These are phyloP conservation scores for Primulina tabacum DNA, from an alignment of 257 asterid species.

Conservation along the genomic window DNA sequence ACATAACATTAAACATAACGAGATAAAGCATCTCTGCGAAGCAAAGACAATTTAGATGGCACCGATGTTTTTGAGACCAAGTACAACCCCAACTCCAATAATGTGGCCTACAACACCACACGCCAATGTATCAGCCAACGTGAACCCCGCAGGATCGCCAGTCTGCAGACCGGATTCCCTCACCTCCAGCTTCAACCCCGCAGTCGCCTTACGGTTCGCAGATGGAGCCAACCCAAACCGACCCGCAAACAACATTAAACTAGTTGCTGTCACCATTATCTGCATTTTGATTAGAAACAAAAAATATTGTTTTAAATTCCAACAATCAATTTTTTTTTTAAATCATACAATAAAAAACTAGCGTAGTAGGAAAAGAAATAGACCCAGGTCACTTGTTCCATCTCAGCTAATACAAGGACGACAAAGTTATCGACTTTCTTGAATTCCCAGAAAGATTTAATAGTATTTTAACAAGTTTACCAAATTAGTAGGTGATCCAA, in stretches of 20 bases:
- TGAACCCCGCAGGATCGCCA: slow-evolving; percentile 96
- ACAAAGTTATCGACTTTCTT: neutral
- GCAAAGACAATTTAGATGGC: slow-evolving; percentile 34
- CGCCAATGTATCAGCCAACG: slow-evolving; percentile 89
- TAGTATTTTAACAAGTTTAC: slow-evolving; percentile 26
- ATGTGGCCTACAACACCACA: slow-evolving; percentile 87
- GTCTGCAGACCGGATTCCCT: slow-evolving; percentile 94
- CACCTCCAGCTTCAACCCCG: slow-evolving; percentile 68
- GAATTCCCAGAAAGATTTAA: neutral
- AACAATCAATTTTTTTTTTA: too few species aligned
- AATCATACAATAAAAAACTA: neutral
- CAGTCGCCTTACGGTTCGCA: slow-evolving; percentile 89
- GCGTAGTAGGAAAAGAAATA: too few species aligned
- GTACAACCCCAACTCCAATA: slow-evolving; percentile 95
- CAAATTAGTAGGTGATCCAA: slow-evolving; percentile 90
- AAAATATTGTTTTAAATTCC: neutral
- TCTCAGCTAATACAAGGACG: neutral
- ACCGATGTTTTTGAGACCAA: slow-evolving; percentile 83
- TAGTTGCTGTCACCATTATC: slow-evolving; percentile 90
- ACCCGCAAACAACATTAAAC: slow-evolving; percentile 86
- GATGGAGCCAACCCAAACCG: slow-evolving; percentile 95
- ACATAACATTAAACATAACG: neutral
- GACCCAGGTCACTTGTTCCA: too few species aligned
- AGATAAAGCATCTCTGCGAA: neutral
- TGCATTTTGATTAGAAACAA: slow-evolving; percentile 16